Evolutionary conservation across 2,329 filamentous ascomycete genomes (phyloP).

Genomic region (Incumbomyces lentus): DNA sequence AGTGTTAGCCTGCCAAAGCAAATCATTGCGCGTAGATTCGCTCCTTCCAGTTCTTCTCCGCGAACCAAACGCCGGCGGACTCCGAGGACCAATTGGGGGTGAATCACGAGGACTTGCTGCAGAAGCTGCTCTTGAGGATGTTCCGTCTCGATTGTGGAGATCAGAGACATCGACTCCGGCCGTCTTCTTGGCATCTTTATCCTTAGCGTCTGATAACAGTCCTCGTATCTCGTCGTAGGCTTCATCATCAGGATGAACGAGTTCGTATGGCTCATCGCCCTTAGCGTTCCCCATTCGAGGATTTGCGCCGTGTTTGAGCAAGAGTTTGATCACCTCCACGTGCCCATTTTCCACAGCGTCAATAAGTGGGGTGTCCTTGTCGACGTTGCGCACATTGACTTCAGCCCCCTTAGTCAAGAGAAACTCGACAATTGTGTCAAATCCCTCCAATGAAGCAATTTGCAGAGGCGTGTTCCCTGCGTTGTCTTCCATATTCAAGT

Average conservation of each 20-base stretch:
- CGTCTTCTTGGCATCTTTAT: constrained; percentile 40
- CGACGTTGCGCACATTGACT: constrained; percentile 65
- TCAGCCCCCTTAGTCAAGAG: constrained; percentile 76
- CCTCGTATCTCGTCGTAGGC: constrained; percentile 70
- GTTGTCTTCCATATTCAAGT: constrained; percentile 82
- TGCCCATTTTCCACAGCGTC: constrained; percentile 96
- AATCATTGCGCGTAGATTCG: constrained; percentile 40
- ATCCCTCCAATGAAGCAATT: constrained; percentile 80
- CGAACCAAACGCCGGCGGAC: constrained; percentile 29
- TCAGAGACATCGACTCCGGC: constrained; percentile 24
- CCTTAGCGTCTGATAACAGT: constrained; percentile 54
- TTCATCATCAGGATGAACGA: constrained; percentile 64
- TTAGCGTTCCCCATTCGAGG: constrained; percentile 85
- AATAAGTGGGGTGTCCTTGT: constrained; percentile 85
- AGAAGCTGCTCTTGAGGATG: constrained; percentile 33
- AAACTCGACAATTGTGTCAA: constrained; percentile 75
- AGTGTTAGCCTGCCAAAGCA: constrained; percentile 42
- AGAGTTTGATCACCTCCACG: constrained; percentile 70
- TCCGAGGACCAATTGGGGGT: constrained; percentile 31
- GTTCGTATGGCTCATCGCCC: constrained; percentile 81
- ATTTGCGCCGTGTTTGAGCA: constrained; percentile 80
- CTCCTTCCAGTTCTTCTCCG: constrained; percentile 39
- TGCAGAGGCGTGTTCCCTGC: constrained; percentile 94
- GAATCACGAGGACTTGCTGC: constrained; percentile 37
- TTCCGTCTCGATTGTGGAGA: constrained; percentile 23